Base-by-base conservation (phyloP, 2,329 filamentous ascomycete genomes). In the Trichoderma sp. region DNA sequence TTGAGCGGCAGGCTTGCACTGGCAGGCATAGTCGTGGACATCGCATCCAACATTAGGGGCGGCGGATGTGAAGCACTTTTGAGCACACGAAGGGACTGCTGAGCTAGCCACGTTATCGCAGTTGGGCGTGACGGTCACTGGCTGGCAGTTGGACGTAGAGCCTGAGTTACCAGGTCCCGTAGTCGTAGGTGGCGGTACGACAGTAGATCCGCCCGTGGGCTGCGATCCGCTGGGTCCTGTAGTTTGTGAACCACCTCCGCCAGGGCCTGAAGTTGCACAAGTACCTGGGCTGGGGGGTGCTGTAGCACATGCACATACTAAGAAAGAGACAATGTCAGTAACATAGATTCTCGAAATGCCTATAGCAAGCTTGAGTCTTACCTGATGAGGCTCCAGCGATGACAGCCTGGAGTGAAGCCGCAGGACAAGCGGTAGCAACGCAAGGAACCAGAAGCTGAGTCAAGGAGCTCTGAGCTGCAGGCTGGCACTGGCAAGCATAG, bases 401-500 rank as follows among this genome's bases (percentile, higher is more conserved):
- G n/a, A 77, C 73, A 33, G 72, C 71, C 19, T 70, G 65, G 10
- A 76, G 62, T 8, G 71, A 71, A 8, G 58, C 70, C 1, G 74
- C 65, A 1, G 68, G 70, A 31, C 75, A 77, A 16, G 71, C 72
- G 1, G 72, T 75, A 2, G 72, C 68, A 13, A 77, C 74, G 37
- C 75, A 76, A 35, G 75, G 74, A 21, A 73, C 70, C 27, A 76
- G 72, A 11, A 74, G 70, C 49, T 72, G 68, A 1, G 75, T 74
- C 8, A 77, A 56, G 16, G 69, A 71, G 8, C 71, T 70, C 29
- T 73, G 71, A 19, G 71, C 71, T 4, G 74, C 73, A 14, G 72
- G 64, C 19, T 74, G 64, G 63, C 76, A 78, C 31, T 77, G 75
- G 27, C 76, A 78, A 10, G 71, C 71, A 55, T 74, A 77, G 70